These are phyloP conservation scores for Raphanus sativus DNA, from an alignment of 345 rosid species.

Conservation along the genomic window DNA sequence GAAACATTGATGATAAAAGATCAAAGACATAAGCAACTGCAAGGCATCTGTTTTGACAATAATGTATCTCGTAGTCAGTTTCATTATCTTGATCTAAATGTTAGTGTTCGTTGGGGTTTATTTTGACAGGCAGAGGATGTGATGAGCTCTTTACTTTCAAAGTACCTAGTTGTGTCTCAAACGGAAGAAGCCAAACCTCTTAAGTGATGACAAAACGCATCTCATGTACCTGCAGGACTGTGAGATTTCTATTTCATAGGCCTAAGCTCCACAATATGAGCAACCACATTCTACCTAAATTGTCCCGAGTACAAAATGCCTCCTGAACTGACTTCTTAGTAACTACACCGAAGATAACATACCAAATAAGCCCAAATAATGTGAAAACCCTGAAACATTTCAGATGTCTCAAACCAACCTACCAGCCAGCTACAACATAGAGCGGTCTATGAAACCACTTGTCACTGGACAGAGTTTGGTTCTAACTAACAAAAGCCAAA, in stretches of 20 bases:
- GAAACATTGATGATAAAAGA: too few relatives aligned
- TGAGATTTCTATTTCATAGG: not conserved
- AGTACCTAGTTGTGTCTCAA: constrained; percentile 49
- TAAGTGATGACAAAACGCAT: constrained; percentile 47
- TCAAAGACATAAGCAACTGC: too few relatives aligned
- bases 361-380: too few relatives aligned
- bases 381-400: too few relatives aligned
- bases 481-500: too few relatives aligned
- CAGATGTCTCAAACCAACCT: too few relatives aligned
- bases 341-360: too few relatives aligned
- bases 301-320: too few relatives aligned
- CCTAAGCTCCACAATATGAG: not conserved
- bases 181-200: constrained; percentile 41
- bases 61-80: too few relatives aligned
- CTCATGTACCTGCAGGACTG: not conserved
- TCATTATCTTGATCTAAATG: not conserved
- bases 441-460: not conserved
- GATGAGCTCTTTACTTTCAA: constrained; percentile 74
- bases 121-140: constrained; percentile 78
- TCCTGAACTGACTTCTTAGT: too few relatives aligned
- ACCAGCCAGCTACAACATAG: not conserved
- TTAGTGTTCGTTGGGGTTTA: constrained; percentile 4
- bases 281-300: not conserved
- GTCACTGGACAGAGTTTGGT: too few relatives aligned
- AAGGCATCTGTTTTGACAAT: too few relatives aligned